phyloP scores from a whole-genome alignment of 2,329 filamentous ascomycete species.

The Trichoderma atrobrunneum region DNA sequence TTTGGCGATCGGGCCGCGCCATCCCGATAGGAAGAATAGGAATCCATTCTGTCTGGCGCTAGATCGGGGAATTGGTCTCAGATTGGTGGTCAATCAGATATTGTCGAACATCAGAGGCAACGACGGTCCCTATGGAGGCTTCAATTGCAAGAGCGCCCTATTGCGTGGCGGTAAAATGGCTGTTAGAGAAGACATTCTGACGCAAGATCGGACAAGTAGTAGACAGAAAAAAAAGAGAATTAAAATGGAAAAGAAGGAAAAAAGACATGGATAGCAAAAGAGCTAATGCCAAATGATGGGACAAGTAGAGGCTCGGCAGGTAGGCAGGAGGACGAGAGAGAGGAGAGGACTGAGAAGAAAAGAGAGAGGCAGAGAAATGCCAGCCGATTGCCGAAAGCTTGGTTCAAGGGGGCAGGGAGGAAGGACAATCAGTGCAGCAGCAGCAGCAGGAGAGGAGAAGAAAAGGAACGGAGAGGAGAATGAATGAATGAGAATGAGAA shows the following conservation, averaged over 20 bases:
- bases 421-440: background rate
- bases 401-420: constrained; percentile 13
- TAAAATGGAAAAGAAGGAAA: constrained; percentile 23
- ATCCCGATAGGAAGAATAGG: constrained; percentile 53
- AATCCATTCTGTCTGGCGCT: constrained; percentile 46
- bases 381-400: constrained; percentile 15
- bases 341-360: background rate
- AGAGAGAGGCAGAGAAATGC: constrained; percentile 18
- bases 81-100: background rate
- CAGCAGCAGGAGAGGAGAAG: constrained; percentile 7
- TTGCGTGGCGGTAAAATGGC: constrained; percentile 51
- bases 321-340: constrained; percentile 7
- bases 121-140: constrained; percentile 3
- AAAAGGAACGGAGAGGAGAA: constrained; percentile 10
- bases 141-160: constrained; percentile 38
- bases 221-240: constrained; percentile 24
- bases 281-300: background rate
- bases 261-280: constrained; percentile 26
- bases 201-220: constrained; percentile 27
- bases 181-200: constrained; percentile 55
- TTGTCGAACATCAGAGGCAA: constrained; percentile 9
- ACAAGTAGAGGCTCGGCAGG: constrained; percentile 4
- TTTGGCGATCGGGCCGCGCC: constrained; percentile 50
- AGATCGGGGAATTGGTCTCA: background rate
- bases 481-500: constrained; percentile 21